Percentiles rank a stretch among this genome's conserved stretches.
phyloP scores from a whole-genome alignment of 805 yeast genomes.

The Zygosaccharomyces lentus region DNA sequence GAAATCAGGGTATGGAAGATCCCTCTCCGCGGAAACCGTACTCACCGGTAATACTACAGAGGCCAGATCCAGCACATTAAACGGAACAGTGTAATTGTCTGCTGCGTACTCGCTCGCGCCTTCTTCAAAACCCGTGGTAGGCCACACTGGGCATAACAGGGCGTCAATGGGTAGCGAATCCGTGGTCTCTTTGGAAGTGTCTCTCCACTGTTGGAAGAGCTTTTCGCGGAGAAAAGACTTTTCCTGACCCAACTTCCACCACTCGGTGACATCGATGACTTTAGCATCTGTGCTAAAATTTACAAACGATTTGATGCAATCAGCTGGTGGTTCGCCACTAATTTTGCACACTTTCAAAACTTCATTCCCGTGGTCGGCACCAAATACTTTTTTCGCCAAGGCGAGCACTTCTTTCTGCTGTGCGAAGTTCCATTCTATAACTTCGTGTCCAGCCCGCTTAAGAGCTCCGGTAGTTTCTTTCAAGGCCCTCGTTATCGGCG shows the following conservation, averaged over 20 bases:
- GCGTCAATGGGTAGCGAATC: slow-evolving; percentile 44
- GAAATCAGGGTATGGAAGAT: slow-evolving; percentile 21
- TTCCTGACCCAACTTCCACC: slow-evolving; percentile 40
- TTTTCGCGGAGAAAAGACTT: slow-evolving; percentile 37
- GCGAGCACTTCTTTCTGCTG: slow-evolving; percentile 26
- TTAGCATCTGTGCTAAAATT: slow-evolving; percentile 4
- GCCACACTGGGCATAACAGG: slow-evolving; percentile 46
- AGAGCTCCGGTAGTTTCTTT: slow-evolving; percentile 14
- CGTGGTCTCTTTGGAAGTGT: slow-evolving; percentile 32
- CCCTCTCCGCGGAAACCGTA: slow-evolving; percentile 37
- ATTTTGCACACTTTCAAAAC: slow-evolving; percentile 26
- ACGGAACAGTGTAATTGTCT: slow-evolving; percentile 42
- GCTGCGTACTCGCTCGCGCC: slow-evolving; percentile 37
- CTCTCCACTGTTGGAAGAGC: slow-evolving; percentile 39
- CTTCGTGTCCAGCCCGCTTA: slow-evolving; percentile 13
- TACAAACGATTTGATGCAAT: slow-evolving; percentile 29
- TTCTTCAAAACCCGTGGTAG: slow-evolving; percentile 39
- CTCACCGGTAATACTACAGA: slow-evolving; percentile 44
- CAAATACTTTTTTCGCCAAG: slow-evolving; percentile 30
- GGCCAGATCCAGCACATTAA: slow-evolving; percentile 41
- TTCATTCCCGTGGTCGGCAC: slow-evolving; percentile 37
- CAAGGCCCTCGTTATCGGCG: slow-evolving; percentile 18
- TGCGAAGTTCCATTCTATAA: slow-evolving; percentile 26
- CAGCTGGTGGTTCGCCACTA: slow-evolving; percentile 36
- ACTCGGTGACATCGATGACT: slow-evolving; percentile 25